These are phyloP conservation scores for Cicer arietinum DNA, from an alignment of 306 rosid species.

Conservation along the genomic window DNA sequence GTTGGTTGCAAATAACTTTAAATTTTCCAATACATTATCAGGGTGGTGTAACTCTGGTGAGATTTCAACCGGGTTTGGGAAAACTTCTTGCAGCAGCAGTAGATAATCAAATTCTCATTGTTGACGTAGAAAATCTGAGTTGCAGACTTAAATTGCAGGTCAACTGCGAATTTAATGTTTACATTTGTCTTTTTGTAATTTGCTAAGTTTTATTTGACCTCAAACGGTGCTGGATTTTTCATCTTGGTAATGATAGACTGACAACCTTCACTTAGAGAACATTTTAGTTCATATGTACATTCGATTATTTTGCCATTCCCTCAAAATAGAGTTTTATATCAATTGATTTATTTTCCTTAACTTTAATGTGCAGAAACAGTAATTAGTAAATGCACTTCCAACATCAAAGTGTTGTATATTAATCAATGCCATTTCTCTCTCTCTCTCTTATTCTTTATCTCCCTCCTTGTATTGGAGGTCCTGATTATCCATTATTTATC, in stretches of 20 bases:
- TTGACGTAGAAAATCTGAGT: conserved; percentile 67
- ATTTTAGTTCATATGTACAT: not conserved
- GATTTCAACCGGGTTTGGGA: conserved; percentile 84
- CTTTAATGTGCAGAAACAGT: conserved; percentile 5
- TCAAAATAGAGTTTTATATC: not conserved
- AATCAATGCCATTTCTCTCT: conserved; percentile 20
- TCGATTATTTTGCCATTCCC: conserved; percentile 1
- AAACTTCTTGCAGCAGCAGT: conserved; percentile 74
- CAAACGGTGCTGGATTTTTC: not conserved
- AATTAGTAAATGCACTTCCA: not conserved
- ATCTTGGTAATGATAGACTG: not conserved
- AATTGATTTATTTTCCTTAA: not conserved
- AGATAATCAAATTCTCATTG: conserved; percentile 59
- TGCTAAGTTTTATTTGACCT: conserved; percentile 18
- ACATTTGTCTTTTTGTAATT: conserved; percentile 1
- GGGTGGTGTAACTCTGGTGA: conserved; percentile 79
- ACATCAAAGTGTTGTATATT: not conserved
- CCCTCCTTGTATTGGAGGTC: not conserved
- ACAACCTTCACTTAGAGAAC: conserved; percentile 13
- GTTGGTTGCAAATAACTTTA: conserved; percentile 15
- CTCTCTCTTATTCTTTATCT: not conserved
- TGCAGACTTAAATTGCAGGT: conserved; percentile 68
- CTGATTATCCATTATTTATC: not conserved
- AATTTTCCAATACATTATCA: conserved; percentile 42
- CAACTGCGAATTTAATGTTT: conserved; percentile 32